Evolutionary conservation across 2,329 filamentous ascomycete genomes (phyloP), one percentile per base, ranked within the genome.

Genomic region (Fusarium tricinctum): DNA sequence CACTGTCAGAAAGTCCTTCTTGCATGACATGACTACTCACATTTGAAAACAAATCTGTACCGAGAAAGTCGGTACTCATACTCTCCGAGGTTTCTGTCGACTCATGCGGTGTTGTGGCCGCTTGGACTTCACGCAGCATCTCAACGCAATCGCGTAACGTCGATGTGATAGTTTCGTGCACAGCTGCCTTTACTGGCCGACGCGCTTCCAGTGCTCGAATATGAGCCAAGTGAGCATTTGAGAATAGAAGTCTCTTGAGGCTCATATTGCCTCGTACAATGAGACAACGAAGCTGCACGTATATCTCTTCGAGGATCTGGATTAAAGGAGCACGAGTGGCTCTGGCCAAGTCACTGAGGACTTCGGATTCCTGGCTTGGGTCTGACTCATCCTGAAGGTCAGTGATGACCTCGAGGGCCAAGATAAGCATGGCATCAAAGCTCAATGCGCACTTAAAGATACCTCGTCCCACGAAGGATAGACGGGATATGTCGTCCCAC

Each of bases 401-500:
- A 8, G 69, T 73, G 17, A 73, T 62, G 35, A 73, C 52, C 15
- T 73, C 71, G 4, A 74, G 58, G 5, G 69, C 63, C 8, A 74
- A 42, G 8, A 73, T 56, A 6, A 74, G 63, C 40, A 70, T 70
- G 32, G 72, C 72, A 50, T 74, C 72, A 15, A 74, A 72, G 14
- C 67, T 74, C n/a, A 74, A 17, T 12, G 67, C 58, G 57, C 72
- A 72, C 57, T 74, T 74, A 50, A 74, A 74, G 10, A 74, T 19
- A 2, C 72, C 72, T 5, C 72, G 68, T 8, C 72, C 72, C 7
- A 74, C 70, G 47, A 74, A 69, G 3, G 70, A 65, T n/a, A 74
- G 47, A 2, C 67, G 69, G 26, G 69, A 69, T 20, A 68, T 51
- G 19, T 73, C 70, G 13, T 72, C 70, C 70, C 71, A 73, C 7